Conservation (phyloP, 2,329 filamentous ascomycete genomes). For the Neonectria hederae region DNA sequence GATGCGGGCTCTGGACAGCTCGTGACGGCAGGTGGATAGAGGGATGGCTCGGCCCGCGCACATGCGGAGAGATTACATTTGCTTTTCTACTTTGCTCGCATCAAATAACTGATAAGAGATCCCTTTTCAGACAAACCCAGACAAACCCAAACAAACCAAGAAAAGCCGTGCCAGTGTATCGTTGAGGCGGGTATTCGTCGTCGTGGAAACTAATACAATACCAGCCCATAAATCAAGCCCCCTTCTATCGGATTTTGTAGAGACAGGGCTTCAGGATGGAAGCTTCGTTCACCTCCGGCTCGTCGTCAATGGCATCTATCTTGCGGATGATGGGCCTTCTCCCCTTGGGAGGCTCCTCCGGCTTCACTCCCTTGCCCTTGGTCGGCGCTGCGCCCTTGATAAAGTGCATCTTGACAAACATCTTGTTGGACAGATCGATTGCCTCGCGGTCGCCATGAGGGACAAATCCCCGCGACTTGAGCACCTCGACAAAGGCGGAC, state of each 20-base stretch:
- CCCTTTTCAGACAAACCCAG: constrained; percentile 26
- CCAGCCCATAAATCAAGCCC: not conserved
- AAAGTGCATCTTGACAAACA: constrained; percentile 99
- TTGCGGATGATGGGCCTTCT: constrained; percentile 65
- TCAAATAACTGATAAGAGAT: constrained; percentile 23
- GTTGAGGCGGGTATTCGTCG: constrained; percentile 30
- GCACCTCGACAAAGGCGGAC: constrained; percentile 83
- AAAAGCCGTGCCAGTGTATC: constrained; percentile 28
- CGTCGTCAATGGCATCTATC: constrained; percentile 63
- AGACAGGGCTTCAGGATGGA: constrained; percentile 89
- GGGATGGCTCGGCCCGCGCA: constrained; percentile 27
- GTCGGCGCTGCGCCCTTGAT: constrained; percentile 80
- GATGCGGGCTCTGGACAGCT: constrained; percentile 26
- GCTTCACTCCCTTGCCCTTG: constrained; percentile 76
- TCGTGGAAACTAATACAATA: constrained; percentile 26
- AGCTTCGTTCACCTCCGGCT: constrained; percentile 71
- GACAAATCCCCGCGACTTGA: constrained; percentile 84
- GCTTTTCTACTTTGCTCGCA: constrained; percentile 23
- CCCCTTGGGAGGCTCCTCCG: constrained; percentile 65
- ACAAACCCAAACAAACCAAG: constrained; percentile 28
- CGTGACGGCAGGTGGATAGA: constrained; percentile 32
- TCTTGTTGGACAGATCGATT: constrained; percentile 89
- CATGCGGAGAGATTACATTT: constrained; percentile 22
- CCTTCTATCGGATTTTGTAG: constrained; percentile 81
- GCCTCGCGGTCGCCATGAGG: constrained; percentile 72